A percentile compares a stretch with the other conserved stretches of the same genome.
Conservation (phyloP, 2,329 filamentous ascomycete genomes). For the Fusarium aywerte region DNA sequence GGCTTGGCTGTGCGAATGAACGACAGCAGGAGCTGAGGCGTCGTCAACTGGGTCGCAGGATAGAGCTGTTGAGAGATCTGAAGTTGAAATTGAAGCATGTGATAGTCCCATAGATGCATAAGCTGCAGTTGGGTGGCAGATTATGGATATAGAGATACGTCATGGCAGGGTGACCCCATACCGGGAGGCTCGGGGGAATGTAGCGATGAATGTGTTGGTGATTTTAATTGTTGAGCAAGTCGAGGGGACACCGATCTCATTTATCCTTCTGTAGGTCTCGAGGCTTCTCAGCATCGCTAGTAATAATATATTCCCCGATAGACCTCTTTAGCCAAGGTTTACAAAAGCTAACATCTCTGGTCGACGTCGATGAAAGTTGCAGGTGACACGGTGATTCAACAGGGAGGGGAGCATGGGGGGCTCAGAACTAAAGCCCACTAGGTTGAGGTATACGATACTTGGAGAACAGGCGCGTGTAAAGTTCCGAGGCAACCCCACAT, state of each 20-base stretch:
- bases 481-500: conserved; percentile 40
- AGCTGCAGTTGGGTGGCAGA: conserved; percentile 16
- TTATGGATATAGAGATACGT: conserved; percentile 36
- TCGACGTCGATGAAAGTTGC: conserved; percentile 42
- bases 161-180: conserved; percentile 26
- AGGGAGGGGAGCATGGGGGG: conserved; percentile 33
- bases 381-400: conserved; percentile 39
- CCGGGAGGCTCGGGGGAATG: conserved; percentile 35
- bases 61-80: conserved; percentile 30
- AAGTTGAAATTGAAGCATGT: conserved; percentile 40
- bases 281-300: not conserved
- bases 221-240: conserved; percentile 8
- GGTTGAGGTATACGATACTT: conserved; percentile 29
- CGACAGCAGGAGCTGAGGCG: conserved; percentile 28
- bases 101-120: conserved; percentile 45
- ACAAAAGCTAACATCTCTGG: conserved; percentile 25
- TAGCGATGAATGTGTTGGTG: conserved; percentile 31
- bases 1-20: conserved; percentile 19
- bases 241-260: conserved; percentile 11
- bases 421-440: conserved; percentile 16
- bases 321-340: conserved; percentile 9
- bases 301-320: conserved; percentile 3
- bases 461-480: conserved; percentile 6
- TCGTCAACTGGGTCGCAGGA: conserved; percentile 24
- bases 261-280: conserved; percentile 13